Percentiles rank a stretch among this genome's conserved stretches.
phyloP scores from a whole-genome alignment of 164 flowering plant genomes.

The Macadamia tetraphylla region DNA sequence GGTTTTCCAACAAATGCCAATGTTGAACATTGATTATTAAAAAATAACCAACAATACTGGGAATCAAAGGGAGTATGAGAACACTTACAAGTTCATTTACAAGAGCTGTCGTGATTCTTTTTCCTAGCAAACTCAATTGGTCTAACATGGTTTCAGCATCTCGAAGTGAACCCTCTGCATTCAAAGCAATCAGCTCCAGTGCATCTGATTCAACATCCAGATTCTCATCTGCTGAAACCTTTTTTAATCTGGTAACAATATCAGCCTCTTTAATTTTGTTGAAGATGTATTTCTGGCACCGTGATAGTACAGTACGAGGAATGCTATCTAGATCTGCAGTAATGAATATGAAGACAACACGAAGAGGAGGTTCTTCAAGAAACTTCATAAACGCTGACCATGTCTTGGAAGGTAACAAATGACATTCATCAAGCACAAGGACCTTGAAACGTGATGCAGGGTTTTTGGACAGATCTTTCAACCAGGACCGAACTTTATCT shows the following conservation, averaged over 20 bases:
- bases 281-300: slow-evolving; percentile 86
- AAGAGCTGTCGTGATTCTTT: slow-evolving; percentile 68
- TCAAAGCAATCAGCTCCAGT: slow-evolving; percentile 77
- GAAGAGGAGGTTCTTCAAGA: slow-evolving; percentile 68
- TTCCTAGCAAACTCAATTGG: slow-evolving; percentile 89
- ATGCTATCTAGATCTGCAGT: slow-evolving; percentile 82
- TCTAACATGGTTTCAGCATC: slow-evolving; percentile 98
- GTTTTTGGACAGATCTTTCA: slow-evolving; percentile 35
- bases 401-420: slow-evolving; percentile 68
- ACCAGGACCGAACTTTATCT: slow-evolving; percentile 39
- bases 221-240: slow-evolving; percentile 61
- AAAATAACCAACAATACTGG: not conserved
- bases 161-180: slow-evolving; percentile 92
- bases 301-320: slow-evolving; percentile 70
- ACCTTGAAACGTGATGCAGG: slow-evolving; percentile 47
- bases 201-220: slow-evolving; percentile 82
- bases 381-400: slow-evolving; percentile 80
- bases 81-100: slow-evolving; percentile 96
- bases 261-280: slow-evolving; percentile 80
- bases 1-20: not conserved
- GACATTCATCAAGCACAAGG: slow-evolving; percentile 87
- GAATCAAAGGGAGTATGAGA: slow-evolving; percentile 7
- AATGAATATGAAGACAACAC: slow-evolving; percentile 69
- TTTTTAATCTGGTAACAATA: slow-evolving; percentile 57
- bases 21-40: not conserved